Percentiles rank a stretch among this genome's conserved stretches.
phyloP scores from a whole-genome alignment of 176 grass and related monocot species.

The Hyparrhenia diplandra region DNA sequence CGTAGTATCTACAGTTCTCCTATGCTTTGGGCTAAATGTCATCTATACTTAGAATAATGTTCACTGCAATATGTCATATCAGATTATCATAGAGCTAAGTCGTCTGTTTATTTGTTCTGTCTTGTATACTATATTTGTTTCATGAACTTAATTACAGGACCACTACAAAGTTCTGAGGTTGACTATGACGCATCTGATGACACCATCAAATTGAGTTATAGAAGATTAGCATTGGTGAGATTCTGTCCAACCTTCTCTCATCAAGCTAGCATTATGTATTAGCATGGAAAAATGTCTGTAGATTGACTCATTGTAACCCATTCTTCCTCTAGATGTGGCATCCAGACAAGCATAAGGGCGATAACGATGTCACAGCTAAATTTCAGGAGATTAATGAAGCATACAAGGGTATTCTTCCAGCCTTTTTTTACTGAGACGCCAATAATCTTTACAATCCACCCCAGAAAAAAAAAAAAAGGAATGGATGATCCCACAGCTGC shows the following conservation, averaged over 20 bases:
- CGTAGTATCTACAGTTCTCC: neutral
- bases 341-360: constrained; percentile 69
- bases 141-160: constrained; percentile 43
- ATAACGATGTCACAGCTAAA: constrained; percentile 64
- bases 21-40: neutral
- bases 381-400: constrained; percentile 88
- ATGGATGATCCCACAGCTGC: neutral
- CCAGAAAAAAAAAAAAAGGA: neutral
- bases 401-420: constrained; percentile 42
- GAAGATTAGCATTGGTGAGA: constrained; percentile 62
- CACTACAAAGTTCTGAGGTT: constrained; percentile 76
- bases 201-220: constrained; percentile 74
- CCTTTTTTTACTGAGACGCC: neutral
- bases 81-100: neutral
- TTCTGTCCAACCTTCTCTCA: neutral
- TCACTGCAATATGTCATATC: neutral
- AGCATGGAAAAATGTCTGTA: neutral
- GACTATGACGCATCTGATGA: constrained; percentile 72
- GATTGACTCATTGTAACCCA: neutral
- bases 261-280: neutral
- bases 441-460: neutral
- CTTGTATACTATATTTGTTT: constrained; percentile 10
- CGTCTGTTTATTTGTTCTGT: neutral
- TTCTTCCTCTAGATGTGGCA: constrained; percentile 55
- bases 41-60: neutral